These are phyloP conservation scores for Cladosporium colombiae DNA, from an alignment of 2,329 filamentous ascomycete genomes.

Conservation along the genomic window DNA sequence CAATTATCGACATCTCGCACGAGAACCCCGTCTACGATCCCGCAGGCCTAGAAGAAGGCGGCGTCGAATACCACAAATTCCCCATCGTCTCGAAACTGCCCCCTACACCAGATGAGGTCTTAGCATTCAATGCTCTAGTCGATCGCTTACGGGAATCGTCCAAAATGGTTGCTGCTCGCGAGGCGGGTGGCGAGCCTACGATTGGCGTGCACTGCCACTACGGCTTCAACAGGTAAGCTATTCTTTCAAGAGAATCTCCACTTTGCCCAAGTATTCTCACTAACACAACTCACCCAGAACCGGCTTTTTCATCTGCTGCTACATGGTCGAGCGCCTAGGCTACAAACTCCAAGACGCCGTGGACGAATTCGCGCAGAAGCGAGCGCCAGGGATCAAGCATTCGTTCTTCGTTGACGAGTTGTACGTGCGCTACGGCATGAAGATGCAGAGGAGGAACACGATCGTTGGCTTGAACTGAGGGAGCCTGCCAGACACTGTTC, in stretches of 20 bases:
- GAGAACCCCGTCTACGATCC: slow-evolving; percentile 89
- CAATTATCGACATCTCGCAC: slow-evolving; percentile 84
- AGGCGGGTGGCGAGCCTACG: slow-evolving; percentile 38
- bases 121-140: slow-evolving; percentile 60
- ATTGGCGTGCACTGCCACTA: slow-evolving; percentile 94
- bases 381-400: slow-evolving; percentile 84
- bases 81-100: slow-evolving; percentile 91
- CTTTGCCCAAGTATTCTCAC: neutral
- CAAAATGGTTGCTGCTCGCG: slow-evolving; percentile 39
- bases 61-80: slow-evolving; percentile 69
- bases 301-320: slow-evolving; percentile 86
- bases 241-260: neutral
- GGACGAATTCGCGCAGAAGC: slow-evolving; percentile 69
- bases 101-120: slow-evolving; percentile 64
- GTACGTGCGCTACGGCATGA: slow-evolving; percentile 70
- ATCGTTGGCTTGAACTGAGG: slow-evolving; percentile 20
- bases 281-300: slow-evolving; percentile 55
- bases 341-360: slow-evolving; percentile 76
- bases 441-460: slow-evolving; percentile 23
- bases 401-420: slow-evolving; percentile 84
- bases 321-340: slow-evolving; percentile 78
- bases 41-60: slow-evolving; percentile 45
- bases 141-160: slow-evolving; percentile 44
- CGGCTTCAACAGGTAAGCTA: slow-evolving; percentile 68
- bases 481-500: neutral